Evolutionary conservation across 2,329 filamentous ascomycete genomes (phyloP), one percentile per base, ranked within the genome.

Genomic region (Calycina marina): DNA sequence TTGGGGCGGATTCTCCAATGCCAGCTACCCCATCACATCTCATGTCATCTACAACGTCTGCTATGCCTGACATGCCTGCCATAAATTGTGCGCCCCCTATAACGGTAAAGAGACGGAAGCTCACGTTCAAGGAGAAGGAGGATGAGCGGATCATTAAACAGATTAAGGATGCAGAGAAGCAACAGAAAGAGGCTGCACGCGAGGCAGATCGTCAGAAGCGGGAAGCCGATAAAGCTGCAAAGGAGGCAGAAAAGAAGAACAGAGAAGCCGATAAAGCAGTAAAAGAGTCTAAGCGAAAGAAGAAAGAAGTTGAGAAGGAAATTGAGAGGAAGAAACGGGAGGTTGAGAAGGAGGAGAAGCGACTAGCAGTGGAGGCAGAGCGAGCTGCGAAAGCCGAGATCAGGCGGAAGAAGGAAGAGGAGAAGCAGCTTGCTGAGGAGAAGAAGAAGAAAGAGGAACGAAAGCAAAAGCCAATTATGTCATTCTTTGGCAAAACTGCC

Each of bases 371-470:
- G 59, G 25, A 58, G 59, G 32, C 59, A 65, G 37, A 61, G 32
- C 36, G 25, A n/a, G n/a, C n/a, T n/a, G n/a, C n/a, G n/a, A n/a
- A n/a, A n/a, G n/a, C n/a, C n/a, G n/a, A n/a, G n/a, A n/a, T n/a
- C n/a, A n/a, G n/a, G n/a, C n/a, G n/a, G 31, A 38, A 41, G 31
- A 49, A 51, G 41, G 53, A 56, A 42, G 51, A 53, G 5, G 51
- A 54, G 36, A 50, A 53, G 38, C 58, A 62, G 34, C 61, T 65
- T 41, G 49, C 43, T 1, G 63, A 52, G 31, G 58, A 65, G 37
- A 57, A 59, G 29, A 60, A 63, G 39, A 58, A 56, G 38, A 54
- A 56, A 33, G 60, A 63, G 37, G 62, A 61, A 30, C 56, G 59
- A 25, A 58, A 59, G 31, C 60, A 65, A 37, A 59, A 58, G 43